Evolutionary conservation across 495 filamentous ascomycete species (phyloP).

Genomic region (Penicillium steckii): DNA sequence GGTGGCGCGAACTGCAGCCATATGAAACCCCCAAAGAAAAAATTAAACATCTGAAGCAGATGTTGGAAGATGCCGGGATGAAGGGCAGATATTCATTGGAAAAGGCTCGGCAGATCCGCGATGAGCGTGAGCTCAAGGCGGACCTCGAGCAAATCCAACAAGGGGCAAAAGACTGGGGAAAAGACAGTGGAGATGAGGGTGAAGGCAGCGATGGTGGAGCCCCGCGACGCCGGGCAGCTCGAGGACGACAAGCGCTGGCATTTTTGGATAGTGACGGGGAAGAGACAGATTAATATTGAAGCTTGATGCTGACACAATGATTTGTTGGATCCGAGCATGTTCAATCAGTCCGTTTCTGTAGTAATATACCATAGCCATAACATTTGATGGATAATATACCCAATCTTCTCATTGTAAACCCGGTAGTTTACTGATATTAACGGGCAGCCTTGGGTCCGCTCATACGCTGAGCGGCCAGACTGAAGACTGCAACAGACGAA

Average conservation of each 20-base stretch:
- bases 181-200: constrained; percentile 34
- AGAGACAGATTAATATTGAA: constrained; percentile 47
- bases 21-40: constrained; percentile 75
- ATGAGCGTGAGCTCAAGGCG: constrained; percentile 73
- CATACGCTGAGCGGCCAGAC: constrained; percentile 80
- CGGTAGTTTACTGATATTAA: constrained; percentile 16
- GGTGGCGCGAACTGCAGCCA: constrained; percentile 76
- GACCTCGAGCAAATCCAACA: constrained; percentile 82
- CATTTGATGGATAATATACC: not conserved
- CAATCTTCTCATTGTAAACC: not conserved
- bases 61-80: constrained; percentile 84
- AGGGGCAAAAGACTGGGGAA: constrained; percentile 76
- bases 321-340: not conserved
- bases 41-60: constrained; percentile 73
- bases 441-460: constrained; percentile 41
- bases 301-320: not conserved
- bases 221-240: constrained; percentile 39
- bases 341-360: not conserved
- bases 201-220: not conserved
- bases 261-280: constrained; percentile 55
- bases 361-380: constrained; percentile 1
- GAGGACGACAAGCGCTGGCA: constrained; percentile 50
- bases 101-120: constrained; percentile 82
- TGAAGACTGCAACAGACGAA: constrained; percentile 90
- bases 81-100: constrained; percentile 79